phyloP scores from a whole-genome alignment of 495 filamentous ascomycete species.

The Aspergillus conjunctus region DNA sequence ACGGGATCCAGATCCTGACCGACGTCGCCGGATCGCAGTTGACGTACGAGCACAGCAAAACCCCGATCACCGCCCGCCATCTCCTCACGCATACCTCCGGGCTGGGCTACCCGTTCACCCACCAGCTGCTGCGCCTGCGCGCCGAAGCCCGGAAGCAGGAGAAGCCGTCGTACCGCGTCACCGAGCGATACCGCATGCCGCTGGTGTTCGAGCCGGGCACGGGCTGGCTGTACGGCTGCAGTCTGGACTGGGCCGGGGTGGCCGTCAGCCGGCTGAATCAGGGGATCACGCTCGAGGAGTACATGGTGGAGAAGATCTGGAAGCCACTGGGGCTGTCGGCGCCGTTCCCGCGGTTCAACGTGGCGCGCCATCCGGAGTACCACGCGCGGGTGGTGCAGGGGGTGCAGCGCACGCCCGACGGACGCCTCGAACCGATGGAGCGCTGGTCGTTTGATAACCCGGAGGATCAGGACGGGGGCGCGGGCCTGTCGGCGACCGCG shows the following conservation, averaged over 20 bases:
- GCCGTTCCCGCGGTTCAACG: constrained; percentile 10
- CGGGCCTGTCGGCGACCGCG: background rate
- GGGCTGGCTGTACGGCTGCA: constrained; percentile 51
- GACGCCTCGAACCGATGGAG: background rate
- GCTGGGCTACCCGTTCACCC: constrained; percentile 44
- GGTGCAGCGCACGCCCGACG: background rate
- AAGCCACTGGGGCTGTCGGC: constrained; percentile 36
- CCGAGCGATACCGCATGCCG: constrained; percentile 37
- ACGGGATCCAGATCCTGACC: constrained; percentile 40
- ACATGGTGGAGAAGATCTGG: constrained; percentile 50
- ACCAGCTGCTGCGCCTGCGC: constrained; percentile 29
- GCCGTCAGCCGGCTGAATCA: constrained; percentile 43
- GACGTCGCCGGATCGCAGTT: constrained; percentile 37
- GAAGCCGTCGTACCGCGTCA: constrained; percentile 26
- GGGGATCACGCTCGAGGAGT: constrained; percentile 40
- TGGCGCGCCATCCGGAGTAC: background rate
- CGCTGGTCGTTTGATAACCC: constrained; percentile 9
- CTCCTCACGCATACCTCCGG: constrained; percentile 56
- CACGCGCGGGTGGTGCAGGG: constrained; percentile 1
- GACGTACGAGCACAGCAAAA: constrained; percentile 26
- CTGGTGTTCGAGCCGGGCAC: constrained; percentile 53
- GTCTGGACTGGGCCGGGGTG: constrained; percentile 56
- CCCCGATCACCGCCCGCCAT: constrained; percentile 45
- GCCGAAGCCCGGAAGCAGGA: constrained; percentile 38
- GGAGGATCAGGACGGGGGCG: constrained; percentile 14